Base-by-base conservation (phyloP, 2,329 filamentous ascomycete genomes). In the Trichoderma sp. region DNA sequence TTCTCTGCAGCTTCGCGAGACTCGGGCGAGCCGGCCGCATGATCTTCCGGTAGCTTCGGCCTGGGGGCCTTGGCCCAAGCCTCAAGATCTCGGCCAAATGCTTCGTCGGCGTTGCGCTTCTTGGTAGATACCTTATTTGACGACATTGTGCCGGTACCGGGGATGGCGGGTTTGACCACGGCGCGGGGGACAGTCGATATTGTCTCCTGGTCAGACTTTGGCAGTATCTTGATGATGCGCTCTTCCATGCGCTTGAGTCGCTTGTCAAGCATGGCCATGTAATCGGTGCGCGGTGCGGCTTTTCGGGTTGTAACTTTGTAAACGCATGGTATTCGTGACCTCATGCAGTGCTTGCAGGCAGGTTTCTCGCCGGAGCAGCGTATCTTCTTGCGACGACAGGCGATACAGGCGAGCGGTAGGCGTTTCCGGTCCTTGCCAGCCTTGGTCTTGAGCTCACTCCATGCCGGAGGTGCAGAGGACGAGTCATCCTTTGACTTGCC, bases 201-300 rank as follows among this genome's bases (percentile, higher is more conserved):
- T 30, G 89, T 85, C 55, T 92, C 90, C 74, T 93, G 88, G 74
- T 97, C 94, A 55, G 93, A 88, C 79, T 95, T 97, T 0, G 96
- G 95, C 32, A 98, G 92, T 72, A 95, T 92, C 80, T 97, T 97
- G 83, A 98, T 97, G 74, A 98, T 96, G 71, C 95, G 91, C 78
- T 98, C 95, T 81, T 99, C 96, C 96, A 98, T 98, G 71, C 95
- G 88, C 84, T 97, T 98, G 75, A 98, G 82, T 68, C 96, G 89
- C 82, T 97, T 98, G 82, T 98, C 96, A 76, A 98, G 84, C 94
- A 98, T 98, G 55, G 95, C 94, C 96, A 98, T 98, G 81, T 98
- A 98, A 81, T 98, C 96, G 20, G 96, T 98, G 67, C 96, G 88
- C 3, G 96, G 96, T 4, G 95, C 94, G 1, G 95, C 94, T 81